Base-by-base conservation (phyloP, 768 basidiomycete genomes). In the Naganishia vishniacii region DNA sequence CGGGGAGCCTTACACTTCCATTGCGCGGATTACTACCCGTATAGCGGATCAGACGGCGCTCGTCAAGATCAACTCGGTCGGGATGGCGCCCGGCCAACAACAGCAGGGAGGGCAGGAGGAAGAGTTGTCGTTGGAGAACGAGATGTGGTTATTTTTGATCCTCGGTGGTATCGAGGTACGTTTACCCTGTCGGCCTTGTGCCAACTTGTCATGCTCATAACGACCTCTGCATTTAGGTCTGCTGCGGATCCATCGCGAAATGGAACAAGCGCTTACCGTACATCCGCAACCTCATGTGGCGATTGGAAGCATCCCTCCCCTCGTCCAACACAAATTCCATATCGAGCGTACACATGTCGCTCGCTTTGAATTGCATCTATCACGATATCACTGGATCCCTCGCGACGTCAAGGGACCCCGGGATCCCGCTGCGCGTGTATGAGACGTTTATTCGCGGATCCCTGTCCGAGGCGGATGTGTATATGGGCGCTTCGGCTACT, bases 121-220 rank as follows among this genome's bases (percentile, higher is more conserved):
- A 31, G 62, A 63, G 16, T 28, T 63, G 23, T 29, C 48, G 48
- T 40, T 63, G 40, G 62, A 63, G 49, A 51, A 63, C 31, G 51
- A 63, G 49, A 42, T 63, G 34, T 63, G 62, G 62, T 31, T 63
- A 5, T 40, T 63, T 23, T 45, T 63, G 41, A 63, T 63, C 26
- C 25, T 63, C 46, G 62, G 62, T 12, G 62, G 62, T 2, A 63
- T 63, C 40, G 62, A 63, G 46, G 61, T 62, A 44, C 32, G 62
- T 63, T 28, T 12, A 12, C 31, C 5, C 37, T 18, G 0, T 15
- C 9, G 23, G 18, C 12, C 26, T 5, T 18, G 3, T 12, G 4
- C 31, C n/a, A n/a, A n/a, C n/a, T n/a, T n/a, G n/a, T n/a, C n/a
- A n/a, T n/a, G n/a, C 25, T 11, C 16, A n/a, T 20, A 32, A 20